These are phyloP conservation scores for Coniella lustricola DNA, from an alignment of 2,329 filamentous ascomycete genomes.

Conservation along the genomic window DNA sequence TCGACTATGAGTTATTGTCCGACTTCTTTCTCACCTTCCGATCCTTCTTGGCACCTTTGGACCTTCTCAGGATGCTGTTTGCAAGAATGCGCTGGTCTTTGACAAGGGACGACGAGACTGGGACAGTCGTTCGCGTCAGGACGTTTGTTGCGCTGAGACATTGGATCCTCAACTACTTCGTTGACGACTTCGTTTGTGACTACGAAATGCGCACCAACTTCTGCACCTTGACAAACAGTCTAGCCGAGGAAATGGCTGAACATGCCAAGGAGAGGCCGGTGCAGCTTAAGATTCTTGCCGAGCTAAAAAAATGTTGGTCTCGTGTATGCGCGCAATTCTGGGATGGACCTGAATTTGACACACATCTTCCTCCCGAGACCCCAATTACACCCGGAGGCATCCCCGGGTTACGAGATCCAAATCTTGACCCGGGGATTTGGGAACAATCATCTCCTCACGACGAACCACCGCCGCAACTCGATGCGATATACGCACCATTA, in stretches of 20 bases:
- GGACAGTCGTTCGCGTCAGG: conserved; percentile 88
- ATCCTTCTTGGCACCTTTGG: conserved; percentile 69
- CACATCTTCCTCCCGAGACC: conserved; percentile 53
- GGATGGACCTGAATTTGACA: conserved; percentile 64
- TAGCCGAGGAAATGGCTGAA: conserved; percentile 48
- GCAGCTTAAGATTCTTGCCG: conserved; percentile 77
- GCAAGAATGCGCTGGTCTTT: conserved; percentile 84
- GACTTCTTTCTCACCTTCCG: conserved; percentile 97
- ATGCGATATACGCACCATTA: conserved; percentile 29
- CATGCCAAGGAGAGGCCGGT: conserved; percentile 40
- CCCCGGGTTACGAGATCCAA: conserved; percentile 51
- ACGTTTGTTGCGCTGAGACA: conserved; percentile 93
- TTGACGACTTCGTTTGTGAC: conserved; percentile 83
- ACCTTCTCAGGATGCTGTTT: conserved; percentile 77
- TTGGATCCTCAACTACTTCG: conserved; percentile 97
- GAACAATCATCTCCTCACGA: conserved; percentile 31
- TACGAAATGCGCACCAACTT: conserved; percentile 69
- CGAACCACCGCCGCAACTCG: conserved; percentile 36
- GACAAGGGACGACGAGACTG: conserved; percentile 69
- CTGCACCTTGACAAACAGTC: conserved; percentile 70
- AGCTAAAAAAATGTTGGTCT: conserved; percentile 96
- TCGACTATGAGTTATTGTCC: conserved; percentile 94
- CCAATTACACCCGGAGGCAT: conserved; percentile 73
- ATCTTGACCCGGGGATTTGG: conserved; percentile 49
- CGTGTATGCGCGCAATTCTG: conserved; percentile 84